phyloP scores from a whole-genome alignment of 176 grass and related monocot species.

The Guadua angustifolia region DNA sequence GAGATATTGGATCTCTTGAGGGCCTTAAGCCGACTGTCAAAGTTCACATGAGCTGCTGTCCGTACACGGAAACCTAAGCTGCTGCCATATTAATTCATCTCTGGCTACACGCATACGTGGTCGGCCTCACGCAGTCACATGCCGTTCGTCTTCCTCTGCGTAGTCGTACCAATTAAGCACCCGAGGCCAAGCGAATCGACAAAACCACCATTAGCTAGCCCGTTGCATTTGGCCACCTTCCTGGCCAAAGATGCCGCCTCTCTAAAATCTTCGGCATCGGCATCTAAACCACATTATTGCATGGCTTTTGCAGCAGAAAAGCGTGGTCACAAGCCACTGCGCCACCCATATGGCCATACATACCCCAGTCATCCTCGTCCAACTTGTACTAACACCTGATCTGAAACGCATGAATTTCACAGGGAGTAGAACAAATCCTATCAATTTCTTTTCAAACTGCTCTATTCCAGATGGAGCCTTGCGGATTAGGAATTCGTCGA shows the following conservation, averaged over 20 bases:
- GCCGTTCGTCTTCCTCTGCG: background rate
- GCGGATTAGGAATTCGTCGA: too few relatives aligned
- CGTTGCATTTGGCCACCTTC: slow-evolving; percentile 34
- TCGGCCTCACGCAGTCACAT: slow-evolving; percentile 33
- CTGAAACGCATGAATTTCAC: too few relatives aligned
- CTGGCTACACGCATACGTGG: background rate
- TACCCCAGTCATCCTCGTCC: background rate
- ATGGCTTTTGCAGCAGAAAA: background rate
- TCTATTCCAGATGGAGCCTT: too few relatives aligned
- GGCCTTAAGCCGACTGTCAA: background rate
- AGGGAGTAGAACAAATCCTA: too few relatives aligned
- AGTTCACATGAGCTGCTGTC: background rate
- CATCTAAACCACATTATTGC: background rate
- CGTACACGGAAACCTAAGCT: slow-evolving; percentile 2
- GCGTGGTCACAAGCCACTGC: background rate
- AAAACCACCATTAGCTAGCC: background rate
- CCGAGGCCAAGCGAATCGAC: slow-evolving; percentile 41
- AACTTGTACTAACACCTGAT: background rate
- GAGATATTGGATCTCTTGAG: background rate
- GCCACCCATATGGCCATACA: too few relatives aligned
- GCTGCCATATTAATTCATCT: background rate
- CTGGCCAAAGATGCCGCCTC: background rate
- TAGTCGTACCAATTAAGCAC: background rate
- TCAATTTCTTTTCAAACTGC: too few relatives aligned
- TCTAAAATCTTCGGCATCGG: background rate